These are phyloP conservation scores for Podospora bellae-mahoneyi DNA, from an alignment of 495 filamentous ascomycete genomes.

Conservation along the genomic window DNA sequence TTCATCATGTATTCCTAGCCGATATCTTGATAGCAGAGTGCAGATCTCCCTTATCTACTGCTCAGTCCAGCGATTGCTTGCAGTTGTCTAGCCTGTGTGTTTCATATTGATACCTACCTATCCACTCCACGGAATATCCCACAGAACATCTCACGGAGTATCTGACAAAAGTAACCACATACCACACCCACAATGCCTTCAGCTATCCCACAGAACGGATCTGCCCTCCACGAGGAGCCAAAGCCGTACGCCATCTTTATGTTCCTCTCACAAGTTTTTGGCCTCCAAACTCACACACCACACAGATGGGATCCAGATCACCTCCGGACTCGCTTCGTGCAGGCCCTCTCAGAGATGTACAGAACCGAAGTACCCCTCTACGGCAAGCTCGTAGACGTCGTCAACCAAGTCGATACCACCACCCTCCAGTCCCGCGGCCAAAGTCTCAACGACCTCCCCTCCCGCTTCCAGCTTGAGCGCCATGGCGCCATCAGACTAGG, in stretches of 20 bases:
- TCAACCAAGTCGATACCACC: conserved; percentile 34
- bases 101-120: background rate
- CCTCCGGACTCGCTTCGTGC: conserved; percentile 37
- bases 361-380: conserved; percentile 42
- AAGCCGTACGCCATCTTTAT: no score
- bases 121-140: background rate
- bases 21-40: background rate
- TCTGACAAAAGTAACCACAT: background rate
- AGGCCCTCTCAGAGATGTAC: conserved; percentile 43
- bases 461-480: conserved; percentile 38
- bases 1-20: background rate
- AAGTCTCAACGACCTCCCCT: conserved; percentile 21
- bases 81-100: background rate
- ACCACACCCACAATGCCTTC: background rate
- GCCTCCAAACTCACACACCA: background rate
- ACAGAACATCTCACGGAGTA: background rate
- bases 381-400: conserved; percentile 37
- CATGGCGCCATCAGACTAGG: conserved; percentile 47
- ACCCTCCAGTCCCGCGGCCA: conserved; percentile 16
- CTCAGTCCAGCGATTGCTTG: background rate
- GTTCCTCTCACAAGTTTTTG: background rate
- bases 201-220: background rate
- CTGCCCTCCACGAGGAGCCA: background rate
- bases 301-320: conserved; percentile 16
- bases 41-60: background rate